Percentiles rank a stretch among this genome's conserved stretches.
Evolutionary conservation across 2,329 filamentous ascomycete species (phyloP).

Genomic region (Trichoderma endophyticum): DNA sequence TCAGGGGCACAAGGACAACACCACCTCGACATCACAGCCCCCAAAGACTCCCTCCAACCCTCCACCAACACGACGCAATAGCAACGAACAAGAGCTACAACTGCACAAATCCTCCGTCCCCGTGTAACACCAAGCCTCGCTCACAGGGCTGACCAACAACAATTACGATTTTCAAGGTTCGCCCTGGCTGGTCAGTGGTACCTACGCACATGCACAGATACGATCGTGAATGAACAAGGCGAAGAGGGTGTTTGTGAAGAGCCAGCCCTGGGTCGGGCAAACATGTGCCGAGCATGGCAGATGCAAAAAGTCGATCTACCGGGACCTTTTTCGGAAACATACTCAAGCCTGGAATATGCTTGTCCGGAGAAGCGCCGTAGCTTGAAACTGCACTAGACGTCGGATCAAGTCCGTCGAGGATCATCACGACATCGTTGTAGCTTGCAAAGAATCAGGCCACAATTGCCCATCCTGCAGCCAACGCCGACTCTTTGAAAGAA

Average conservation of each 20-base stretch:
- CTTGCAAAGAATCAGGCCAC: background rate
- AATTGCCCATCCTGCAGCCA: background rate
- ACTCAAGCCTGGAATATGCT: background rate
- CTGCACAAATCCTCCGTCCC: background rate
- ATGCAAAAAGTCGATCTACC: background rate
- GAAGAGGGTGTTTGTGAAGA: background rate
- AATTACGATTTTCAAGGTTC: background rate
- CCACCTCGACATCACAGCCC: background rate
- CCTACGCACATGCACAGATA: background rate
- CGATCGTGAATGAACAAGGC: background rate
- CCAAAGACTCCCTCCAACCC: background rate
- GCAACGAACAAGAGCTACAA: too few relatives aligned
- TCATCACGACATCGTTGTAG: background rate
- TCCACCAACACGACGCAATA: background rate
- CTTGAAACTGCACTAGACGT: background rate
- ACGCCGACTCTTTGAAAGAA: background rate
- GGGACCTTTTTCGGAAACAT: background rate
- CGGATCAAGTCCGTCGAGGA: background rate
- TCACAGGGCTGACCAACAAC: conserved; percentile 10
- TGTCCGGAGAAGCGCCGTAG: conserved; percentile 6
- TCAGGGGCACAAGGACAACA: background rate
- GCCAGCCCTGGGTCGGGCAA: background rate
- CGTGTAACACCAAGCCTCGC: conserved; percentile 3
- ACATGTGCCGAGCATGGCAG: background rate
- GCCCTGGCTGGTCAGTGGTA: background rate